Base-by-base conservation (phyloP, 371 early-diverging fungal species). In the Batkoa obscura region DNA sequence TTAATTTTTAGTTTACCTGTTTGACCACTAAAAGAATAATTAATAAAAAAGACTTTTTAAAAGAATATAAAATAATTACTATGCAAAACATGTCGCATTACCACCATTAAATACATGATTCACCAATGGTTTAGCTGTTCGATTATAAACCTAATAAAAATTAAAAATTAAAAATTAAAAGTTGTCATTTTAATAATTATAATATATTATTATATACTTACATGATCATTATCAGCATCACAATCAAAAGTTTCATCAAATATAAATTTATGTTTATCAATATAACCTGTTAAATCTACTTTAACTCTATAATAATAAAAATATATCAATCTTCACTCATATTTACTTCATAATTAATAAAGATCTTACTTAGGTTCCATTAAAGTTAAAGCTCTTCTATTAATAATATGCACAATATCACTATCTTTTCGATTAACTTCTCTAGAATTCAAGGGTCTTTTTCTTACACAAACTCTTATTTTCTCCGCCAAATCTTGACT, bases 31-130 rank as follows among this genome's bases (percentile, higher is more conserved):
- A n/a, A 58, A 39, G 10, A 46, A 38, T 9, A 56, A 17, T 39
- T 23, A 61, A 36, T 37, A 9, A 35, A 56, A 34, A 42, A 9
- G 30, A 38, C n/a, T 17, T 35, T n/a, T 42, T 50, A 57, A 36
- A 36, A 42, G n/a, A n/a, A n/a, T n/a, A n/a, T n/a, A 17, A 36
- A 45, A 38, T n/a, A 43, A 71, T 55, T 80, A 87, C 84, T 96
- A 97, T 52, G 98, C 98, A 75, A 99, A 95, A 64, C 98, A 91
- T 5, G 98, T 96, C 0, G 96, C 95, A 65, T 94, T 94, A 45
- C 97, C 98, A 1, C 97, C 98, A 23, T 70, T 64, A 59, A 98
- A 90, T 3, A 94, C 77, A 69, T 93, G 90, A 43, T 93, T 83
- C 0, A 99, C 97, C 35, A 99, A 68, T 1, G 92, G 94, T 48